Percentiles rank a stretch among this genome's conserved stretches.
phyloP scores from a whole-genome alignment of 2,329 filamentous ascomycete genomes.

The Fusarium armeniacum region DNA sequence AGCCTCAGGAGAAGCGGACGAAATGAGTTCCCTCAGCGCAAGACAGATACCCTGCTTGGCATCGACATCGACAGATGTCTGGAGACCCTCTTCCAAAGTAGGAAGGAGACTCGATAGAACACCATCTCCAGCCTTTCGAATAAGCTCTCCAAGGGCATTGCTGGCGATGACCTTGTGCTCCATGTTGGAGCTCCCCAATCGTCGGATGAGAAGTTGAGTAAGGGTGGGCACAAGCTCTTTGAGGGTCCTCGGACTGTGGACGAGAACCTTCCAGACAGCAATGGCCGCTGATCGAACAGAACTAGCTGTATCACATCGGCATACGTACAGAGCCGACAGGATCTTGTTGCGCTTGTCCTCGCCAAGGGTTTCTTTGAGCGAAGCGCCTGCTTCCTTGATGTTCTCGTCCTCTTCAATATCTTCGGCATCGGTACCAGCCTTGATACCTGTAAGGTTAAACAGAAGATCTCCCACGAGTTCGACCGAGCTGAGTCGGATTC shows the following conservation, averaged over 20 bases:
- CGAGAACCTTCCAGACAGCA: constrained; percentile 95
- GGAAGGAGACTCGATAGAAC: constrained; percentile 90
- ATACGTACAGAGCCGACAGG: constrained; percentile 96
- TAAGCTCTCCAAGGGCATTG: constrained; percentile 95
- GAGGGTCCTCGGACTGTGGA: constrained; percentile 90
- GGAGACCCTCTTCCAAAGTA: constrained; percentile 90
- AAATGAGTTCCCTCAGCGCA: constrained; percentile 92
- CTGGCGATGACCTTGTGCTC: constrained; percentile 99
- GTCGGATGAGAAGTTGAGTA: constrained; percentile 92
- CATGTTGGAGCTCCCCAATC: constrained; percentile 95
- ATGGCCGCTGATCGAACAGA: constrained; percentile 91
- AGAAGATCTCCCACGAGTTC: constrained; percentile 96
- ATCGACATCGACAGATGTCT: constrained; percentile 89
- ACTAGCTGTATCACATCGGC: constrained; percentile 94
- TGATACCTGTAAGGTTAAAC: constrained; percentile 97
- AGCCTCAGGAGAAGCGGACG: constrained; percentile 87
- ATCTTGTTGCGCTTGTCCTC: constrained; percentile 98
- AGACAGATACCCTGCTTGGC: constrained; percentile 98
- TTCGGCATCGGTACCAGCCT: constrained; percentile 79
- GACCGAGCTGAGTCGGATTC: constrained; percentile 97
- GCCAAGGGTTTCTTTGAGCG: constrained; percentile 93
- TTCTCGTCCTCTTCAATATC: constrained; percentile 85
- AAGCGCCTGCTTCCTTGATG: constrained; percentile 88
- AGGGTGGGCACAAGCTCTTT: constrained; percentile 96
- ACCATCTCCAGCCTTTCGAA: constrained; percentile 95